These are phyloP conservation scores for Fusarium sp. DNA, from an alignment of 2,329 filamentous ascomycete genomes.

Conservation along the genomic window DNA sequence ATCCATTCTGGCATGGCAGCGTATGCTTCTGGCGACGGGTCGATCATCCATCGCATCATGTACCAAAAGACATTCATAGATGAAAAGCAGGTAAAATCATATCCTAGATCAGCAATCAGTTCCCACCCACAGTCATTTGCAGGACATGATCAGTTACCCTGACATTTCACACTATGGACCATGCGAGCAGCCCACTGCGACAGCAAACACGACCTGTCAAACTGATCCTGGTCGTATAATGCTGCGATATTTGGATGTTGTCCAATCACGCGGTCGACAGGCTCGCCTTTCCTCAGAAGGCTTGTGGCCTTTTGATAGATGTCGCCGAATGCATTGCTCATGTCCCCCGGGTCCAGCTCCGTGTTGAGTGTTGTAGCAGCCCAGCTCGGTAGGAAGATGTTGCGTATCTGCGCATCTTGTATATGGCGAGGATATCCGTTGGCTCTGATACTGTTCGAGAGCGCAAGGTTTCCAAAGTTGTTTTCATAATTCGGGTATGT, in stretches of 20 bases:
- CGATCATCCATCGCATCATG: constrained; percentile 24
- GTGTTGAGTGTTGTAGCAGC: constrained; percentile 11
- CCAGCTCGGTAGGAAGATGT: background rate
- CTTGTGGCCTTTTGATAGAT: background rate
- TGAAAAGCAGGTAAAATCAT: constrained; percentile 23
- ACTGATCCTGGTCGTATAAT: constrained; percentile 1
- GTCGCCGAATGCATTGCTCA: background rate
- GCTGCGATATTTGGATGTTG: constrained; percentile 2
- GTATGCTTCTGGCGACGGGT: constrained; percentile 13
- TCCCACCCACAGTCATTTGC: accelerated
- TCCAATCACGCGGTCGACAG: accelerated
- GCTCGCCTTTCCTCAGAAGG: background rate
- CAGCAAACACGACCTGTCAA: constrained; percentile 15
- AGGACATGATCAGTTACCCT: background rate
- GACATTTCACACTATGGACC: constrained; percentile 16
- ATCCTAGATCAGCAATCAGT: background rate
- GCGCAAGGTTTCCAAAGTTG: constrained; percentile 3
- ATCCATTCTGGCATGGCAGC: constrained; percentile 24
- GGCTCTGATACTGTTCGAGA: background rate
- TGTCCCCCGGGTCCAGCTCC: background rate
- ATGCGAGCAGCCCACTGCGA: constrained; percentile 26
- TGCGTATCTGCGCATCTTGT: constrained; percentile 8
- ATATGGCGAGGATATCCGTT: constrained; percentile 2
- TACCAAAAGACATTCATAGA: constrained; percentile 21
- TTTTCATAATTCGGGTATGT: background rate